Evolutionary conservation across 192 early-diverging fungal species (phyloP).

Genomic region (Phycomyces nitens): DNA sequence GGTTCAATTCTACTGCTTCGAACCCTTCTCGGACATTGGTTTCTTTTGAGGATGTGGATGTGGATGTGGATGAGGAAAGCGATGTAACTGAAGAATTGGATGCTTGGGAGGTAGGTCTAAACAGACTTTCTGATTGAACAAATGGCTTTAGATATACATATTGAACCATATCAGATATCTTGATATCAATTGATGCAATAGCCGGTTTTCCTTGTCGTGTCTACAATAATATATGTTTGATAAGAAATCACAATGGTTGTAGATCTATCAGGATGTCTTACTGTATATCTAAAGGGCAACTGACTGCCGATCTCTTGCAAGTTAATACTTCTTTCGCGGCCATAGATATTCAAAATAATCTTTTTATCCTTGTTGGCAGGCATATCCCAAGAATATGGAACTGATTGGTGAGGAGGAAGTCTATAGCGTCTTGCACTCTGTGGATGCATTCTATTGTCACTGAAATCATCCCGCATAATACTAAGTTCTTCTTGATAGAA

Average conservation of each 20-base stretch:
- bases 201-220: slow-evolving; percentile 27
- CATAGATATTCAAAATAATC: slow-evolving; percentile 73
- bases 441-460: slow-evolving; percentile 1
- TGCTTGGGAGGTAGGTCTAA: slow-evolving; percentile 34
- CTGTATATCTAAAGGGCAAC: slow-evolving; percentile 78
- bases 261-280: slow-evolving; percentile 19
- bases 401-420: slow-evolving; percentile 45
- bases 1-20: slow-evolving; percentile 49
- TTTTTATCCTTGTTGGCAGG: slow-evolving; percentile 71
- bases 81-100: slow-evolving; percentile 3
- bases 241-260: background rate
- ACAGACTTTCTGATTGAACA: slow-evolving; percentile 61
- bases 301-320: slow-evolving; percentile 87
- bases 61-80: background rate
- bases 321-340: slow-evolving; percentile 74
- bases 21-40: slow-evolving; percentile 36
- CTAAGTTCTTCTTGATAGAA: slow-evolving; percentile 72
- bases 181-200: slow-evolving; percentile 70
- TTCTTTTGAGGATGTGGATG: slow-evolving; percentile 6
- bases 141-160: slow-evolving; percentile 68
- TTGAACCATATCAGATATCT: slow-evolving; percentile 65
- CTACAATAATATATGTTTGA: slow-evolving; percentile 5
- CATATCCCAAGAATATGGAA: slow-evolving; percentile 89
- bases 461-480: slow-evolving; percentile 25
- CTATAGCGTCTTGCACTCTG: slow-evolving; percentile 16